Conservation (phyloP, 192 early-diverging fungal species). For the Dissophora globulifera region DNA sequence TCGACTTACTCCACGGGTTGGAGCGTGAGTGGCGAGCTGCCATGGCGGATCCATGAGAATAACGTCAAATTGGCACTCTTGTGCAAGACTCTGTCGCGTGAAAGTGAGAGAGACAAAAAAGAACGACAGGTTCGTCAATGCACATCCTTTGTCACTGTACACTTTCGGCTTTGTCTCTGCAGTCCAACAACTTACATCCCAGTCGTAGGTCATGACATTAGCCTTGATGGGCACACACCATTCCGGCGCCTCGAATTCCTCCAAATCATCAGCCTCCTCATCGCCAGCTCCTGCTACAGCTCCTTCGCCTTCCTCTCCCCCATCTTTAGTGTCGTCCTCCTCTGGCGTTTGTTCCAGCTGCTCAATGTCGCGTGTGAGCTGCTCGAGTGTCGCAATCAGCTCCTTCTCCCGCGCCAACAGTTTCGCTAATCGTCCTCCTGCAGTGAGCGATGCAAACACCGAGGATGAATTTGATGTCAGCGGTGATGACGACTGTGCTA, state of each 20-base stretch:
- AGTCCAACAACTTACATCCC: slow-evolving; percentile 67
- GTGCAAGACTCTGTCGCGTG: slow-evolving; percentile 67
- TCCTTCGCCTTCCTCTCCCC: slow-evolving; percentile 15
- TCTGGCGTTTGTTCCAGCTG: slow-evolving; percentile 18
- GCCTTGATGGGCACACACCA: slow-evolving; percentile 97
- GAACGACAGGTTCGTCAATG: neutral
- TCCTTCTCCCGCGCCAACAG: slow-evolving; percentile 38
- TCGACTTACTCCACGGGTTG: slow-evolving; percentile 83
- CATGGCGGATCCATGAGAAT: slow-evolving; percentile 97
- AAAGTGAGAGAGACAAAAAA: neutral
- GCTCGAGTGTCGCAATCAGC: slow-evolving; percentile 40
- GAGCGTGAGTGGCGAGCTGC: slow-evolving; percentile 94
- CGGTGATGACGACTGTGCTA: too few species aligned
- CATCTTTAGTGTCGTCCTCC: neutral
- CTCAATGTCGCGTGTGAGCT: slow-evolving; percentile 34
- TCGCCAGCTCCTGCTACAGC: too few species aligned
- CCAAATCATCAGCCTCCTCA: slow-evolving; percentile 58
- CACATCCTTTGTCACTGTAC: neutral
- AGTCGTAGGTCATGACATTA: slow-evolving; percentile 96
- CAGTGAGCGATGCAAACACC: slow-evolving; percentile 10
- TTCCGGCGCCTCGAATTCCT: slow-evolving; percentile 89
- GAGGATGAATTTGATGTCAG: too few species aligned
- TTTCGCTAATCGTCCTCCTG: slow-evolving; percentile 28
- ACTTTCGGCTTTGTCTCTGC: neutral
- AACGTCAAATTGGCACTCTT: slow-evolving; percentile 90